Conservation (phyloP, 2,329 filamentous ascomycete genomes). For the Monilinia fructigena region DNA sequence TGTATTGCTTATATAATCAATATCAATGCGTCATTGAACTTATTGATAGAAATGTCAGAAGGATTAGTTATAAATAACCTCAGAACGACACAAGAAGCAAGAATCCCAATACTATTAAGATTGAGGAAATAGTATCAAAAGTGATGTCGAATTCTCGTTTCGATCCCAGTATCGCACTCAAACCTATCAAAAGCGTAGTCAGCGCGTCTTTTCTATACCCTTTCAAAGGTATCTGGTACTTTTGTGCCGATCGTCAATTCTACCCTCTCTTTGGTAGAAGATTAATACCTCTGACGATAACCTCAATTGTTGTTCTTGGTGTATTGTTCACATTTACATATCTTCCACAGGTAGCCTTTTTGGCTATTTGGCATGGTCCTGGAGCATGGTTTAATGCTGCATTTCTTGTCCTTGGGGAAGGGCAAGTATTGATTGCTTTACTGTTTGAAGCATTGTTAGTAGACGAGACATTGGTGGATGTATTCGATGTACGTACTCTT, state of each 20-base stretch:
- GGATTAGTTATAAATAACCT: not conserved
- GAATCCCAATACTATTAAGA: too few species aligned
- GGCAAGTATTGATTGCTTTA: constrained; percentile 37
- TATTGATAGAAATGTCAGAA: not conserved
- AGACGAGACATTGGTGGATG: constrained; percentile 73
- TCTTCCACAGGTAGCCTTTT: constrained; percentile 82
- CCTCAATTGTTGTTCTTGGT: constrained; percentile 80
- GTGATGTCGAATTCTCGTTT: constrained; percentile 19
- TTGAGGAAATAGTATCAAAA: not conserved
- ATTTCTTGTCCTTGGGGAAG: constrained; percentile 82
- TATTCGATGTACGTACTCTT: constrained; percentile 66
- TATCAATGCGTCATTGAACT: not conserved
- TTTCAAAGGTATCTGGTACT: constrained; percentile 77
- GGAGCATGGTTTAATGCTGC: constrained; percentile 89
- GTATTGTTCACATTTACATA: constrained; percentile 87
- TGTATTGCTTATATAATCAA: constrained; percentile 8
- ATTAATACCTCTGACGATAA: constrained; percentile 75
- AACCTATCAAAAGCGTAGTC: constrained; percentile 34
- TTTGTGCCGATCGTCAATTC: constrained; percentile 71
- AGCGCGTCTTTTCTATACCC: constrained; percentile 49
- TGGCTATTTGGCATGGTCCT: constrained; percentile 83
- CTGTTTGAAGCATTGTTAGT: constrained; percentile 81
- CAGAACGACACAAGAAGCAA: not conserved
- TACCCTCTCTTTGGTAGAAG: constrained; percentile 78
- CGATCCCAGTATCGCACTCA: constrained; percentile 12